Evolutionary conservation across 306 rosid genomes (phyloP), one percentile per base, ranked within the genome.

Genomic region (Hippophae gyantsensis): DNA sequence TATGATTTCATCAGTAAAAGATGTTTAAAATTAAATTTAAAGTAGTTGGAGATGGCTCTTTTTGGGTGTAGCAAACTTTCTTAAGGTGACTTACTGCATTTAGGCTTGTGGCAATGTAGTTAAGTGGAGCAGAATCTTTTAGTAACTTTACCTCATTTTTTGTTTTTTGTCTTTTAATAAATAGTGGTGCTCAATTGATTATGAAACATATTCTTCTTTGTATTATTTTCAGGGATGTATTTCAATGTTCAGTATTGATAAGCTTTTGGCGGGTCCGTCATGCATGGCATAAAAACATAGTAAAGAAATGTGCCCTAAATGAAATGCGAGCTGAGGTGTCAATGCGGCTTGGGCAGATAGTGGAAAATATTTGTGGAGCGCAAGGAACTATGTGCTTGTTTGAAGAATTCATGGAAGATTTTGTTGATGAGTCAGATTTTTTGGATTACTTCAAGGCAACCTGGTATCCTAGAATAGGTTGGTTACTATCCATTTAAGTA

Each of bases 401-500:
- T 74, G 94, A 79, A 73, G 85, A 76, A 76, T 76, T 90, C 58
- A 67, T 81, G 69, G 79, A 83, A 69, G 92, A 90, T 71, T 77
- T 84, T 61, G 58, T 85, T 56, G 89, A 90, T 50, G 84, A 85
- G 55, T 66, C 81, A 55, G 76, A 79, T 46, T 90, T 87, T 63
- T 63, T 81, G 85, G 90, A 90, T 68, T 90, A 90, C 78, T 87
- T 85, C 70, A 87, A 77, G 89, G 85, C 96, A 43, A 79, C 82
- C 13, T 87, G 96, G 97, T 70, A 73, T 81, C 90, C 96, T 13
- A 84, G 89, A 78, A 65, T 81, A 69, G 90, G 97, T 87, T 58
- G 56, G 94, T 76, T 18, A 43, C 56, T 43, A 58, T 63, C 72
- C 60, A 50, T 61, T 62, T 62, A 56, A 60, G 74, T 61, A 11